These are phyloP conservation scores for Boletus patriciae DNA, from an alignment of 768 basidiomycete genomes.

Conservation along the genomic window DNA sequence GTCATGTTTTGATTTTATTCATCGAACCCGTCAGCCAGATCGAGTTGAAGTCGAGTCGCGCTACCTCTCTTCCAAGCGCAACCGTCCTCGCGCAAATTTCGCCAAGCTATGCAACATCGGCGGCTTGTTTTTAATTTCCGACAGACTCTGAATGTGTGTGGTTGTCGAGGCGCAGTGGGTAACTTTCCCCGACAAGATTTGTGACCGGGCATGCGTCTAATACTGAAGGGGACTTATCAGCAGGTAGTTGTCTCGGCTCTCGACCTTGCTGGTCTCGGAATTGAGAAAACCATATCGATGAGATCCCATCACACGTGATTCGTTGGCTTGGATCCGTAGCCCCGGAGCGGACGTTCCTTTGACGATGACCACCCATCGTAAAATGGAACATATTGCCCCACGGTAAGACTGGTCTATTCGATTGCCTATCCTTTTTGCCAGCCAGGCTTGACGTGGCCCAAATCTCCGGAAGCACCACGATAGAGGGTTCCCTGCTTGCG, in stretches of 20 bases:
- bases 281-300: slow-evolving; percentile 7
- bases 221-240: no score
- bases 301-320: slow-evolving; percentile 6
- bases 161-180: slow-evolving; percentile 9
- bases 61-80: neutral
- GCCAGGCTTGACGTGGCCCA: neutral
- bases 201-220: slow-evolving; percentile 11
- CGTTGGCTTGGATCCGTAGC: neutral
- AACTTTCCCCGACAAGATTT: neutral
- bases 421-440: slow-evolving; percentile 9
- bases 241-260: no score
- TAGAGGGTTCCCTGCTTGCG: slow-evolving; percentile 8
- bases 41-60: neutral
- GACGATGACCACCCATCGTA: neutral
- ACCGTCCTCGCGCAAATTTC: neutral
- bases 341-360: slow-evolving; percentile 1
- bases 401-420: slow-evolving; percentile 7
- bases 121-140: slow-evolving; percentile 29
- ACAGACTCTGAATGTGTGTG: slow-evolving; percentile 1
- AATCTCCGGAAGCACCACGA: slow-evolving; percentile 6
- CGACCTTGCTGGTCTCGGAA: slow-evolving; percentile 4
- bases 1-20: neutral
- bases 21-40: neutral
- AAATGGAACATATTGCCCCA: slow-evolving; percentile 11
- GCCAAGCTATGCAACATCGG: slow-evolving; percentile 3